phyloP scores from a whole-genome alignment of 116 monocot genomes.

The Zostera marina region DNA sequence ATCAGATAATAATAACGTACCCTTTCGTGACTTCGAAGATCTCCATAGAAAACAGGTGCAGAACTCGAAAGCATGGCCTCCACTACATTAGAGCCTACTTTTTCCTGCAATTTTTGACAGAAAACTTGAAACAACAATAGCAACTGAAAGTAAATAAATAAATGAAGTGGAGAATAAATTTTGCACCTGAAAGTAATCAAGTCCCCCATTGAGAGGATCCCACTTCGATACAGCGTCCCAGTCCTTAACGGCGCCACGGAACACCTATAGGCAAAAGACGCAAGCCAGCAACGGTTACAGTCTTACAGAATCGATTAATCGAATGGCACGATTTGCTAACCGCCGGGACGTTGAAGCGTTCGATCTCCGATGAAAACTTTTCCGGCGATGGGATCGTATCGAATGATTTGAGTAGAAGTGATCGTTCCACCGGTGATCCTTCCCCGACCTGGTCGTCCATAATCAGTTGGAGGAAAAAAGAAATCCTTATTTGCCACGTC shows the following conservation, averaged over 20 bases:
- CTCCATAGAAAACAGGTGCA: conserved; percentile 69
- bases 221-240: conserved; percentile 48
- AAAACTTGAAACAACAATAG: background rate
- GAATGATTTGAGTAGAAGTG: conserved; percentile 18
- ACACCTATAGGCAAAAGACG: conserved; percentile 25
- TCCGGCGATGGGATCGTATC: conserved; percentile 18
- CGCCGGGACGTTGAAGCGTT: conserved; percentile 39
- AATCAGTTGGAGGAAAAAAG: background rate
- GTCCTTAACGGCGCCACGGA: conserved; percentile 41
- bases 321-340: conserved; percentile 7
- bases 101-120: conserved; percentile 39
- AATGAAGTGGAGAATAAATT: background rate
- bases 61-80: conserved; percentile 68
- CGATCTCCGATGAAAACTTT: conserved; percentile 31
- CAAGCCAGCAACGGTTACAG: background rate
- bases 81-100: conserved; percentile 38
- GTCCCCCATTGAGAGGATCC: conserved; percentile 59
- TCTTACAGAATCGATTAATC: background rate
- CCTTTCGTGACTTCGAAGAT: conserved; percentile 78
- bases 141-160: background rate
- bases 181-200: conserved; percentile 68
- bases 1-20: conserved; percentile 18
- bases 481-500: too few relatives aligned
- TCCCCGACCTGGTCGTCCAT: conserved; percentile 6
- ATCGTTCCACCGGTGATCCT: conserved; percentile 8